phyloP scores from a whole-genome alignment of 1,284 basidiomycete species.

The Irpex lacteus region DNA sequence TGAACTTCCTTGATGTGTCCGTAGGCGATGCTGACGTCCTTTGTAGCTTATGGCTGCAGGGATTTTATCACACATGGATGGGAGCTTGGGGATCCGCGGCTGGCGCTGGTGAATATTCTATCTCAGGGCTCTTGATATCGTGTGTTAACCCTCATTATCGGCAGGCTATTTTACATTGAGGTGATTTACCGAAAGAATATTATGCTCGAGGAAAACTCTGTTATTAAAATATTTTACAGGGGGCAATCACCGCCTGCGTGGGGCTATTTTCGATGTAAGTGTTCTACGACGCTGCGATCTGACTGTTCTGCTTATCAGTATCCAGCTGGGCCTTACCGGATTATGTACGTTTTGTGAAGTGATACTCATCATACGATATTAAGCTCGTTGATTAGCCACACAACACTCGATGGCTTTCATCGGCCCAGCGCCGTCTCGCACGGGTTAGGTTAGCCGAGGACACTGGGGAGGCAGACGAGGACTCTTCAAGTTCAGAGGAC shows the following conservation, averaged over 20 bases:
- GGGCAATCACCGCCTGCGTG: conserved; percentile 52
- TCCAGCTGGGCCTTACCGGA: conserved; percentile 22
- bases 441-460: conserved; percentile 74
- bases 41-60: conserved; percentile 63
- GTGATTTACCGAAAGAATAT: conserved; percentile 26
- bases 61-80: conserved; percentile 69
- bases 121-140: background rate
- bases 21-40: background rate
- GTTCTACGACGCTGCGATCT: background rate
- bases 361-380: too few species aligned
- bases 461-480: conserved; percentile 66
- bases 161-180: conserved; percentile 62
- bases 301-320: background rate
- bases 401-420: conserved; percentile 68
- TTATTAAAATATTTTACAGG: conserved; percentile 31
- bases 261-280: conserved; percentile 54
- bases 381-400: conserved; percentile 38
- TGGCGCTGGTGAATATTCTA: conserved; percentile 58
- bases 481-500: conserved; percentile 47
- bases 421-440: conserved; percentile 59
- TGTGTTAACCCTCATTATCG: background rate
- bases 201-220: background rate
- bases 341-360: conserved; percentile 18
- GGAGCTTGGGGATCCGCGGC: conserved; percentile 60
- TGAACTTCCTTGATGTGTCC: background rate